Evolutionary conservation across 257 asterid species (phyloP), one percentile per base, ranked within the genome.

Genomic region (Scutellaria minor): DNA sequence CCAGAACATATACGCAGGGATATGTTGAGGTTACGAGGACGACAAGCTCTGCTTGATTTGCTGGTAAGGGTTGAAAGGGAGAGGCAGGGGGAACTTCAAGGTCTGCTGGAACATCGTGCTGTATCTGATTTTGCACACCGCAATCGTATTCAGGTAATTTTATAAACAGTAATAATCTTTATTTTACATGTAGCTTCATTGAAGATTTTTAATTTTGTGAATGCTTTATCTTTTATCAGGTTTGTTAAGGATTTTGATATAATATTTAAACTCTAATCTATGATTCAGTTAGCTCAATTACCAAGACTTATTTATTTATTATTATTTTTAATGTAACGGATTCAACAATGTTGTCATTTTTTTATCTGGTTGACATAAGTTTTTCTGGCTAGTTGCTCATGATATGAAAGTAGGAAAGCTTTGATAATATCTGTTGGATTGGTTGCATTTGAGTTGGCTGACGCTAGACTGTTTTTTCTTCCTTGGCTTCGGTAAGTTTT

Each of bases 121-220:
- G 98, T 92, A 75, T 85, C 96, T 77, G 94, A 85, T 79, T 92
- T 92, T 80, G 96, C 96, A 40, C 96, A 92, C 74, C 98, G 96
- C 80, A 92, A 81, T 64, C 94, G 96, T 62, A 92, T 92, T 80
- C 98, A 92, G 95, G 98, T 90, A 59, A 13, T 69, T 62, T 39
- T 48, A 6, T 65, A 13, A 15, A 6, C 18, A 55, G 39, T 56
- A 2, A 6, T 47, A 35, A 12, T 54, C 22, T 72, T 66, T 62
- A 5, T 46, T 71, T 54, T 31, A 68, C 12, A 42, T 39, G 35
- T n/a, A 51, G 12, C 35, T 51, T 64, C 22, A n/a, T 45, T 20
- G 40, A 9, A 52, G 66, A 47, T 9, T 68, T 73, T 42, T 61
- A 41, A 37, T 54, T 13, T 63, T 48, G 18, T 65, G 51, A 35